These are phyloP conservation scores for Datura wrightii DNA, from an alignment of 257 asterid genomes.

Conservation along the genomic window DNA sequence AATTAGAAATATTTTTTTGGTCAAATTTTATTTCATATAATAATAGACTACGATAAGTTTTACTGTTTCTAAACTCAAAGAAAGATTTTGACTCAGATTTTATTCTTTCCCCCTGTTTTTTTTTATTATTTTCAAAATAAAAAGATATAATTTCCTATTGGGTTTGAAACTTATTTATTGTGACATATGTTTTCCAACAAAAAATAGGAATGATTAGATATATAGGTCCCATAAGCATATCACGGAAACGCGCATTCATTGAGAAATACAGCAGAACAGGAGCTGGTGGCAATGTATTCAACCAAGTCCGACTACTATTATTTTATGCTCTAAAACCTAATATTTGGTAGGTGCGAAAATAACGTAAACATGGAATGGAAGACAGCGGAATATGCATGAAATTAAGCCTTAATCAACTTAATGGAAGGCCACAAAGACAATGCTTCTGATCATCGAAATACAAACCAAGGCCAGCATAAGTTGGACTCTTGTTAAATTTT, in stretches of 20 bases:
- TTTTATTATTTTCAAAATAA: too few species aligned
- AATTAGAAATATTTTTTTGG: not conserved
- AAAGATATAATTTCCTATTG: too few species aligned
- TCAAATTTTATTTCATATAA: not conserved
- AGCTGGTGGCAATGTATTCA: not conserved
- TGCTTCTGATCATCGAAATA: not conserved
- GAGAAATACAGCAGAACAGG: not conserved
- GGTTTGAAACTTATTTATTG: too few species aligned
- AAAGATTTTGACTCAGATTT: too few species aligned
- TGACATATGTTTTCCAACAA: too few species aligned
- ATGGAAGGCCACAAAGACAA: not conserved
- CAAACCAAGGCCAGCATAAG: not conserved
- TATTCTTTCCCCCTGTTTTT: too few species aligned
- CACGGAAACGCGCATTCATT: conserved; percentile 20
- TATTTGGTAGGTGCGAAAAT: not conserved
- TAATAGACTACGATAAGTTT: not conserved
- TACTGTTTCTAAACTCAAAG: too few species aligned
- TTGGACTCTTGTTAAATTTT: too few species aligned
- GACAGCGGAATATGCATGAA: not conserved
- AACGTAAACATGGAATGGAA: not conserved
- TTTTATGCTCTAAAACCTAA: not conserved
- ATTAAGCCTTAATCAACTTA: not conserved
- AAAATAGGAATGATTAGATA: not conserved
- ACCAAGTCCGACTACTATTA: not conserved
- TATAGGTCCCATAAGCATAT: not conserved